A percentile compares a stretch with the other conserved stretches of the same genome.
These are phyloP conservation scores for Paramecium biaurelia DNA, from an alignment of 73 alveolate species.

Conservation along the genomic window DNA sequence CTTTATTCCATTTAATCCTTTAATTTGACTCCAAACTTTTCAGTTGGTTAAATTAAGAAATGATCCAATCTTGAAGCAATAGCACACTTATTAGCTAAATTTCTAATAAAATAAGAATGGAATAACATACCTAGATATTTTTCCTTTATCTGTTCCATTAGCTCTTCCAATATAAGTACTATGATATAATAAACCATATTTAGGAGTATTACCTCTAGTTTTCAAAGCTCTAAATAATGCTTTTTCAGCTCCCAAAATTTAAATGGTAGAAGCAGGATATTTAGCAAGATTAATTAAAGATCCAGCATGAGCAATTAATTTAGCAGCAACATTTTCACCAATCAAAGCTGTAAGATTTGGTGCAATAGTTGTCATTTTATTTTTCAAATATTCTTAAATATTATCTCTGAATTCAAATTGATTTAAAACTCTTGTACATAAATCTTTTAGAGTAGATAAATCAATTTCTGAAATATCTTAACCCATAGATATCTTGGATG, in stretches of 20 bases:
- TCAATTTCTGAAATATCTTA: slow-evolving; percentile 88
- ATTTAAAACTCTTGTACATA: slow-evolving; percentile 80
- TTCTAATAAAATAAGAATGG: slow-evolving; percentile 37
- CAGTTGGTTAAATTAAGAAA: slow-evolving; percentile 68
- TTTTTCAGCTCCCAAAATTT: slow-evolving; percentile 96
- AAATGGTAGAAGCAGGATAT: slow-evolving; percentile 96
- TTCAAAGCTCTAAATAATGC: slow-evolving; percentile 95
- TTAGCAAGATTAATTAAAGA: slow-evolving; percentile 88
- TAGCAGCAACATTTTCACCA: slow-evolving; percentile 96
- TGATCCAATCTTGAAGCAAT: slow-evolving; percentile 94
- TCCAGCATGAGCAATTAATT: slow-evolving; percentile 96
- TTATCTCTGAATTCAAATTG: slow-evolving; percentile 86
- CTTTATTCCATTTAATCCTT: slow-evolving; percentile 62
- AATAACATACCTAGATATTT: slow-evolving; percentile 71
- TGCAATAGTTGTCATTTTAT: slow-evolving; percentile 91
- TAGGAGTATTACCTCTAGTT: slow-evolving; percentile 94
- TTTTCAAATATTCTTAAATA: slow-evolving; percentile 81
- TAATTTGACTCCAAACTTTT: slow-evolving; percentile 56
- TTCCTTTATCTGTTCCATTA: slow-evolving; percentile 70
- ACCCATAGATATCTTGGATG: slow-evolving; percentile 93
- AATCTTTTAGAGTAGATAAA: slow-evolving; percentile 77
- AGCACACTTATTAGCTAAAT: slow-evolving; percentile 93
- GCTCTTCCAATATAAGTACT: slow-evolving; percentile 94
- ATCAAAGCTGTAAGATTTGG: slow-evolving; percentile 94
- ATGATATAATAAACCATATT: slow-evolving; percentile 94